phyloP scores from a whole-genome alignment of 768 basidiomycete genomes.

The Rhodotorula toruloides region DNA sequence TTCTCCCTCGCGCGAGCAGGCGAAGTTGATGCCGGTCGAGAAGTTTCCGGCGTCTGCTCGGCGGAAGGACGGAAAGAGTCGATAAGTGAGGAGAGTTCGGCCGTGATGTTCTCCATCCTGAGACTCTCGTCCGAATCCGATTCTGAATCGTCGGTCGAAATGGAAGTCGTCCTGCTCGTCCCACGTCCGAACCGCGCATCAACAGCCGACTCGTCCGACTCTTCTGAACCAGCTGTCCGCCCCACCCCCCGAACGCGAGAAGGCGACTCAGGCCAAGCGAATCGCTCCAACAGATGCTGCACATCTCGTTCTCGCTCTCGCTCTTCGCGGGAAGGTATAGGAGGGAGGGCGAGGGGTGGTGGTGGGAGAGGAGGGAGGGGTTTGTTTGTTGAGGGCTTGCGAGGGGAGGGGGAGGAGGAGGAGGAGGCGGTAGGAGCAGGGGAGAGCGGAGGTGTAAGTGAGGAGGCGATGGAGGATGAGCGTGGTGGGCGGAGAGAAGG shows the following conservation, averaged over 20 bases:
- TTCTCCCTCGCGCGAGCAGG: neutral
- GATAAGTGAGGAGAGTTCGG: neutral
- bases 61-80: neutral
- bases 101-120: slow-evolving; percentile 4
- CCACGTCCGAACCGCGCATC: too few relatives aligned
- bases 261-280: neutral
- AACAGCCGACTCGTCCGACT: too few relatives aligned
- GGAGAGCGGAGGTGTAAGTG: neutral
- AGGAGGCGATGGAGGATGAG: neutral
- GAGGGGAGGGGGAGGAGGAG: too few relatives aligned
- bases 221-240: too few relatives aligned
- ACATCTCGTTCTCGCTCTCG: neutral
- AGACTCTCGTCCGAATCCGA: neutral
- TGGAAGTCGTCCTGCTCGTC: too few relatives aligned
- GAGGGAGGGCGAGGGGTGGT: neutral
- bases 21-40: too few relatives aligned
- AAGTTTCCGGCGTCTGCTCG: neutral
- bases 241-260: neutral
- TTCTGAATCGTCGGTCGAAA: too few relatives aligned
- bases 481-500: neutral
- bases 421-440: neutral
- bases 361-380: neutral
- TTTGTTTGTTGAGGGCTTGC: neutral
- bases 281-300: neutral
- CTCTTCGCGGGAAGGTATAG: neutral